Evolutionary conservation across 306 rosid genomes (phyloP).

Genomic region (Herpetospermum pedunculosum): DNA sequence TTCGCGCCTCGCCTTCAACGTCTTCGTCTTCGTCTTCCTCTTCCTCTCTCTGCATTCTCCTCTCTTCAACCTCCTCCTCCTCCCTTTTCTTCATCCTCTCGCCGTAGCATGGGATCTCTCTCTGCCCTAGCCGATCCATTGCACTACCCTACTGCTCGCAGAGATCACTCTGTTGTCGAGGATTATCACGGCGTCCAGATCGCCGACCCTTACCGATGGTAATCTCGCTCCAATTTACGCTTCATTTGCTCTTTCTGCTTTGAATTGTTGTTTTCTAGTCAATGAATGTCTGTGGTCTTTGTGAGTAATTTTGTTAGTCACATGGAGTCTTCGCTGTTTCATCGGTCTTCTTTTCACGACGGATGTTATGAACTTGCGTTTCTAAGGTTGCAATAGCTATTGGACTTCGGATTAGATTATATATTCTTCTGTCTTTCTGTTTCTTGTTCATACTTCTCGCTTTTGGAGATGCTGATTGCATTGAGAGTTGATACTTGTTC

Average conservation of each 20-base stretch:
- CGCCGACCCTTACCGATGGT: conserved; percentile 82
- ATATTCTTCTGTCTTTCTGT: not conserved
- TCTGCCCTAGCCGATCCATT: conserved; percentile 19
- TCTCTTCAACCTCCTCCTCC: conserved; percentile 2
- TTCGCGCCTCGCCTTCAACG: conserved; percentile 4
- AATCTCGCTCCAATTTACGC: not conserved
- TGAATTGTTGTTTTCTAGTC: not conserved
- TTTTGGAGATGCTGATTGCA: no score
- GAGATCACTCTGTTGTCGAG: conserved; percentile 63
- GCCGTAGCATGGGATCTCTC: conserved; percentile 43
- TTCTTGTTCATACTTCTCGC: no score
- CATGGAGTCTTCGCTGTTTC: not conserved
- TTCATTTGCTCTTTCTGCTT: not conserved
- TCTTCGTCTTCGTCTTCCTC: not conserved
- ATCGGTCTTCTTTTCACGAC: not conserved
- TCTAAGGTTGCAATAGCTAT: not conserved
- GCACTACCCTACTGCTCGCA: conserved; percentile 48
- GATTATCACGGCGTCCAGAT: conserved; percentile 56
- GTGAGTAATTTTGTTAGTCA: not conserved
- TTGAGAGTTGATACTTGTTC: not conserved
- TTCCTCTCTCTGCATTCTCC: not conserved
- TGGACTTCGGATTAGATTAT: not conserved
- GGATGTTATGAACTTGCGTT: no score
- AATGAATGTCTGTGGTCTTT: not conserved
- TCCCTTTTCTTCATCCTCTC: conserved; percentile 2